Evolutionary conservation across 108 stramenopile genomes (phyloP), one percentile per base, ranked within the genome.

Genomic region (Nannochloropsis salina): DNA sequence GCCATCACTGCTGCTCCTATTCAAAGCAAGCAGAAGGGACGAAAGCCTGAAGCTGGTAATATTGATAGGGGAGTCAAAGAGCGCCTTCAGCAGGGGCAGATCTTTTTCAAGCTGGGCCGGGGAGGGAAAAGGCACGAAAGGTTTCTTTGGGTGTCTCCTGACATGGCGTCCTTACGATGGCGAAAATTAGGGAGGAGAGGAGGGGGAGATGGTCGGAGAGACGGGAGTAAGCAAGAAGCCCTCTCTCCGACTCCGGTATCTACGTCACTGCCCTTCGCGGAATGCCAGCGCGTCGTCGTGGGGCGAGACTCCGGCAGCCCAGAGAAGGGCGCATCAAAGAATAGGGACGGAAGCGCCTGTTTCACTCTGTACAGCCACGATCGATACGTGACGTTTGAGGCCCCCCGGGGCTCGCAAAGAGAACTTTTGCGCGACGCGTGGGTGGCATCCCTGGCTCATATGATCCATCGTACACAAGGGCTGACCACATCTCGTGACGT

Each of bases 311-410:
- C 3, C 6, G 61, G n/a, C 20, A 74, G 61, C 4, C 20, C 20
- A n/a, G 61, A 6, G n/a, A 74, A 3, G 3, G 61, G n/a, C 3
- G 61, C 20, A 8, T 4, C 15, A 6, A 6, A n/a, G 61, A n/a
- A 74, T 15, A n/a, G 8, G n/a, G 61, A 74, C 3, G n/a, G n/a
- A n/a, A n/a, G 61, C n/a, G 61, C n/a, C 61, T 74, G 15, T 6
- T 74, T 74, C 61, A 74, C 61, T n/a, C 61, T 74, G 6, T 74
- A 74, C 61, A 74, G 61, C 8, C 61, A 74, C 61, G 5, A 74
- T n/a, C 61, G 61, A 4, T 74, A 74, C 61, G 61, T 74, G 20
- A 74, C 61, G n/a, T 74, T 74, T 74, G 61, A 74, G 61, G 61
- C n/a, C 61, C 61, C 61, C n/a, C 61, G 20, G 3, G 4, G 20